phyloP scores from a whole-genome alignment of 805 yeast genomes.

The Nakazawaea siamensis region DNA sequence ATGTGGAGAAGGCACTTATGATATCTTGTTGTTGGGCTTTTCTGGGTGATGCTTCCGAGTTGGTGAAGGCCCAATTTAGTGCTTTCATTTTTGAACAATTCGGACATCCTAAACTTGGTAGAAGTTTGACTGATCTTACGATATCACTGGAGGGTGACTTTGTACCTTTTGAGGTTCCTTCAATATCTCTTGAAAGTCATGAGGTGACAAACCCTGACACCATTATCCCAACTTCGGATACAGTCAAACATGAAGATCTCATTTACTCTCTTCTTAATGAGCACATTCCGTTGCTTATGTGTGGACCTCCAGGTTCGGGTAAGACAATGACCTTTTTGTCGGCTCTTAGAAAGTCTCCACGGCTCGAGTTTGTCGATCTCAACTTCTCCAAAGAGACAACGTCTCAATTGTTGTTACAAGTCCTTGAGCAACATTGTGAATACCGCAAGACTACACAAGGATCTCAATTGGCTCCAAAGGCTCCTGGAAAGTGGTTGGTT shows the following conservation, averaged over 20 bases:
- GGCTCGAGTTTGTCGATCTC: slow-evolving; percentile 53
- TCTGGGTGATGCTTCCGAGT: slow-evolving; percentile 43
- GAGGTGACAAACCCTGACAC: slow-evolving; percentile 53
- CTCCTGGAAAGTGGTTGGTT: slow-evolving; percentile 62
- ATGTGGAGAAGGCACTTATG: slow-evolving; percentile 24
- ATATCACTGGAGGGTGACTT: slow-evolving; percentile 37
- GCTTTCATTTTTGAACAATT: slow-evolving; percentile 18
- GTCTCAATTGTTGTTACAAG: slow-evolving; percentile 48
- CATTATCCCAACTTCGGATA: slow-evolving; percentile 75
- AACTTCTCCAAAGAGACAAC: slow-evolving; percentile 81
- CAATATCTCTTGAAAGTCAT: slow-evolving; percentile 43
- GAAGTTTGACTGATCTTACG: slow-evolving; percentile 31
- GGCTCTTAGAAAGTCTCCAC: slow-evolving; percentile 50
- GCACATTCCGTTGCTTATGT: slow-evolving; percentile 56
- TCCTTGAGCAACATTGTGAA: slow-evolving; percentile 67
- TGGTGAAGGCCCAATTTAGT: slow-evolving; percentile 27
- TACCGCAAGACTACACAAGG: slow-evolving; percentile 49
- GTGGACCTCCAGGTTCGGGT: slow-evolving; percentile 98
- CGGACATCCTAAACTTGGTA: slow-evolving; percentile 1
- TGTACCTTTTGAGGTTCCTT: slow-evolving; percentile 32
- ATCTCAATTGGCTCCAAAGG: slow-evolving; percentile 44
- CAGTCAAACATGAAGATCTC: slow-evolving; percentile 55
- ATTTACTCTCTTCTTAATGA: slow-evolving; percentile 48
- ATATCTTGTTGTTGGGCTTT: slow-evolving; percentile 53
- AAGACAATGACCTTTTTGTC: slow-evolving; percentile 85